Evolutionary conservation across 352 stramenopile species (phyloP).

Genomic region (Globisporangium recalcitrans): DNA sequence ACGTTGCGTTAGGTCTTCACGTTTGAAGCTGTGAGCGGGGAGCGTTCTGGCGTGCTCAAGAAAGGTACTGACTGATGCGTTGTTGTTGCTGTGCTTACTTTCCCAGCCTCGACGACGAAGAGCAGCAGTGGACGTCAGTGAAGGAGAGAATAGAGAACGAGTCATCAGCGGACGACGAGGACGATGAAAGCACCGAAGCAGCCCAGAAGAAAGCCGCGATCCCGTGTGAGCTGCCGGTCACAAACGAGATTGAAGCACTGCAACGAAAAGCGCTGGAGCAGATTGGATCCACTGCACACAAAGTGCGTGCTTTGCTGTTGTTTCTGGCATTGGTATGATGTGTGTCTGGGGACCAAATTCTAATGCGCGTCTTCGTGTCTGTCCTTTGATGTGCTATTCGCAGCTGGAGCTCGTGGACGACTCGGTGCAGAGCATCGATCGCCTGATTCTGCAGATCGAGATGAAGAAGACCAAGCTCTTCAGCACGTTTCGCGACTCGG

Average conservation of each 20-base stretch:
- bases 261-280: slow-evolving; percentile 42
- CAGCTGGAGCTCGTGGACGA: slow-evolving; percentile 55
- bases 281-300: slow-evolving; percentile 34
- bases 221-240: slow-evolving; percentile 38
- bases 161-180: slow-evolving; percentile 12
- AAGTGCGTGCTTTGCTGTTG: slow-evolving; percentile 30
- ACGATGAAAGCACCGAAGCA: slow-evolving; percentile 5
- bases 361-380: not conserved
- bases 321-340: not conserved
- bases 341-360: not conserved
- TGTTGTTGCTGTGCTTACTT: not conserved
- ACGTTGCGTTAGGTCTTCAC: not conserved
- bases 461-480: slow-evolving; percentile 69
- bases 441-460: slow-evolving; percentile 60
- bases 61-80: not conserved
- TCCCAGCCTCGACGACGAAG: slow-evolving; percentile 40
- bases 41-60: no score
- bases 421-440: slow-evolving; percentile 61
- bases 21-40: not conserved
- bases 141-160: slow-evolving; percentile 31
- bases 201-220: slow-evolving; percentile 12
- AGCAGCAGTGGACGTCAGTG: slow-evolving; percentile 47
- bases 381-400: not conserved
- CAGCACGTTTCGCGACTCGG: slow-evolving; percentile 61
- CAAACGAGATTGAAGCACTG: slow-evolving; percentile 37